phyloP scores from a whole-genome alignment of 2,329 filamentous ascomycete species.

The Neofusicoccum parvum region DNA sequence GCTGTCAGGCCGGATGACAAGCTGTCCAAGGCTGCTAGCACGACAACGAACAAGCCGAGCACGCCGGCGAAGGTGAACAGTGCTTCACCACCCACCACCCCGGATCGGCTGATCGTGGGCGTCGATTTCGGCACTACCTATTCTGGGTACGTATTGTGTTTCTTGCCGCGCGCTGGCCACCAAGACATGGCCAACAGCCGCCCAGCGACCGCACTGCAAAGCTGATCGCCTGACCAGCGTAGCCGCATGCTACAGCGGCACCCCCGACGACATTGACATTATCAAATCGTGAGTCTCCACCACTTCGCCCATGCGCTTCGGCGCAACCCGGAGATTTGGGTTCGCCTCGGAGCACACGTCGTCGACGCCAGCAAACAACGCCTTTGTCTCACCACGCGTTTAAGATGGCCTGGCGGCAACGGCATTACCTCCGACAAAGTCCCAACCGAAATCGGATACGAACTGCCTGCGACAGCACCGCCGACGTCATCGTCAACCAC shows the following conservation, averaged over 20 bases:
- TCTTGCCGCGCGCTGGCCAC: neutral
- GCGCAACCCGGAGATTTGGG: neutral
- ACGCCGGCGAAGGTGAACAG: conserved; percentile 3
- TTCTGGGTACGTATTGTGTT: conserved; percentile 54
- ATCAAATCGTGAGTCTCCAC: conserved; percentile 57
- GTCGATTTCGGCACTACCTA: conserved; percentile 87
- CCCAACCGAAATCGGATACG: conserved; percentile 72
- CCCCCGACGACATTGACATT: conserved; percentile 78
- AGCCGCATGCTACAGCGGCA: conserved; percentile 72
- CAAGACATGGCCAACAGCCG: neutral
- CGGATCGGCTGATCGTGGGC: conserved; percentile 72
- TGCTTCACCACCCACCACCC: conserved; percentile 23
- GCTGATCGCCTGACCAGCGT: conserved; percentile 50
- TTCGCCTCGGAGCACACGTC: no score
- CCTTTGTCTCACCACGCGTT: neutral
- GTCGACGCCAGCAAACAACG: neutral
- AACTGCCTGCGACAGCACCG: conserved; percentile 22
- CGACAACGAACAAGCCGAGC: neutral
- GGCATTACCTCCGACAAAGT: conserved; percentile 89
- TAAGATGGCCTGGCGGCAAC: conserved; percentile 74
- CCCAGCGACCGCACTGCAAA: neutral
- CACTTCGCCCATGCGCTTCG: neutral
- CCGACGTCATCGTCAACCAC: conserved; percentile 7
- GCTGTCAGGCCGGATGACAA: neutral
- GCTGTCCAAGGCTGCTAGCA: neutral